Conservation (phyloP, 805 yeast species). For the Cyberlindnera xylosilytica region DNA sequence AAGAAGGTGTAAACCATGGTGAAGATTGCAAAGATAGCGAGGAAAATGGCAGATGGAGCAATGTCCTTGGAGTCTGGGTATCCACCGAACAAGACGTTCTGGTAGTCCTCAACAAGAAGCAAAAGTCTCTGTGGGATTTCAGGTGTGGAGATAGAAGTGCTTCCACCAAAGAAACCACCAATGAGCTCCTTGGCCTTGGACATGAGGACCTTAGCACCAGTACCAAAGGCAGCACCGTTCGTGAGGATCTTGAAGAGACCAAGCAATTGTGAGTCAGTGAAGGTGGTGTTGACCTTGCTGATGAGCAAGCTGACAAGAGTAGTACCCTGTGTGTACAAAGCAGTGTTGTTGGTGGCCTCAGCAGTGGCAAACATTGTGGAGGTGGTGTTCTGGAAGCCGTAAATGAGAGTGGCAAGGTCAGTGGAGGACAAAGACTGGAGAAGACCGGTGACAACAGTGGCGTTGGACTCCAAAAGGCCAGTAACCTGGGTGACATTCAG, state of each 20-base stretch:
- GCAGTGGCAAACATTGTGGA: constrained; percentile 21
- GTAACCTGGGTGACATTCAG: constrained; percentile 26
- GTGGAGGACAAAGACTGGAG: constrained; percentile 19
- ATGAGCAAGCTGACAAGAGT: constrained; percentile 20
- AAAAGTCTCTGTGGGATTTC: constrained; percentile 17
- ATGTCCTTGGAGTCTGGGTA: constrained; percentile 52
- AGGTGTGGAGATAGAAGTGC: neutral
- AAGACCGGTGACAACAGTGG: constrained; percentile 19
- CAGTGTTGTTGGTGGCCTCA: constrained; percentile 9
- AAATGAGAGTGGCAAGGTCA: constrained; percentile 20
- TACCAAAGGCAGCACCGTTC: constrained; percentile 28
- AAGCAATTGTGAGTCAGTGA: constrained; percentile 23
- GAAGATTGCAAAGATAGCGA: constrained; percentile 49
- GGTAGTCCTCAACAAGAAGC: constrained; percentile 27
- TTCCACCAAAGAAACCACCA: constrained; percentile 21
- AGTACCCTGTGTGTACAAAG: constrained; percentile 11
- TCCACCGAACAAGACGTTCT: constrained; percentile 58
- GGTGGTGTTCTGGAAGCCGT: constrained; percentile 23
- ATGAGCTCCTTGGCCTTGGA: constrained; percentile 17
- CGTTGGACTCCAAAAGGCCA: constrained; percentile 23
- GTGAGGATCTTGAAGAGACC: constrained; percentile 24
- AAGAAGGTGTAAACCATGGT: constrained; percentile 42
- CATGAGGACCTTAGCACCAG: constrained; percentile 25
- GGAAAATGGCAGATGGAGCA: constrained; percentile 59
- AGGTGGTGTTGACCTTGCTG: constrained; percentile 16